These are phyloP conservation scores for Colletotrichum melonis DNA, from an alignment of 2,329 filamentous ascomycete species.

Conservation along the genomic window DNA sequence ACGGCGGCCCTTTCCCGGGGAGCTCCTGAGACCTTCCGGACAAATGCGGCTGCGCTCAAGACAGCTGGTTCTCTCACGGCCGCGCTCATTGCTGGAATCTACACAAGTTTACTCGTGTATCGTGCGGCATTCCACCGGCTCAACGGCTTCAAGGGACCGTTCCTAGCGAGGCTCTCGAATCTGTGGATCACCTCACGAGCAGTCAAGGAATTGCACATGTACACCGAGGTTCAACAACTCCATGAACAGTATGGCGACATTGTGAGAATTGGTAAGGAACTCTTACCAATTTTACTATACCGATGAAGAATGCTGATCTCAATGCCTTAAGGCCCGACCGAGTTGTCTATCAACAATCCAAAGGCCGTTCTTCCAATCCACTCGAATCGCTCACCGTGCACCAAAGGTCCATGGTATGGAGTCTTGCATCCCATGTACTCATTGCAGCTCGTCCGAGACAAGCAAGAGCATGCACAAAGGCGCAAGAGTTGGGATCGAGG, in stretches of 20 bases:
- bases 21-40: slow-evolving; percentile 1
- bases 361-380: slow-evolving; percentile 43
- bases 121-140: slow-evolving; percentile 41
- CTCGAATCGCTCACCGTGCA: slow-evolving; percentile 42
- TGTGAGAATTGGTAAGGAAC: slow-evolving; percentile 41
- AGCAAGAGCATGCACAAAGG: slow-evolving; percentile 43
- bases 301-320: neutral
- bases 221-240: slow-evolving; percentile 41
- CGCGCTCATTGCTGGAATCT: slow-evolving; percentile 30
- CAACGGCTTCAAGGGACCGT: slow-evolving; percentile 43
- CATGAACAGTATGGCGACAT: slow-evolving; percentile 45
- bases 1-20: slow-evolving; percentile 12
- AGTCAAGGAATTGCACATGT: slow-evolving; percentile 39
- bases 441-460: slow-evolving; percentile 45
- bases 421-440: slow-evolving; percentile 43
- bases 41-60: slow-evolving; percentile 2
- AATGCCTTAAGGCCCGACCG: slow-evolving; percentile 41
- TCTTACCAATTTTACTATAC: neutral
- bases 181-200: slow-evolving; percentile 37
- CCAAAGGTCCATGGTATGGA: slow-evolving; percentile 49
- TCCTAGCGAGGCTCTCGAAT: slow-evolving; percentile 41
- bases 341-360: slow-evolving; percentile 46
- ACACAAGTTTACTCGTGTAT: slow-evolving; percentile 38
- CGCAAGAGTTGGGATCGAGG: slow-evolving; percentile 49
- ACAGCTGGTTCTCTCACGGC: neutral